phyloP scores from a whole-genome alignment of 2,329 filamentous ascomycete genomes.

The Leptodontidium sp. region DNA sequence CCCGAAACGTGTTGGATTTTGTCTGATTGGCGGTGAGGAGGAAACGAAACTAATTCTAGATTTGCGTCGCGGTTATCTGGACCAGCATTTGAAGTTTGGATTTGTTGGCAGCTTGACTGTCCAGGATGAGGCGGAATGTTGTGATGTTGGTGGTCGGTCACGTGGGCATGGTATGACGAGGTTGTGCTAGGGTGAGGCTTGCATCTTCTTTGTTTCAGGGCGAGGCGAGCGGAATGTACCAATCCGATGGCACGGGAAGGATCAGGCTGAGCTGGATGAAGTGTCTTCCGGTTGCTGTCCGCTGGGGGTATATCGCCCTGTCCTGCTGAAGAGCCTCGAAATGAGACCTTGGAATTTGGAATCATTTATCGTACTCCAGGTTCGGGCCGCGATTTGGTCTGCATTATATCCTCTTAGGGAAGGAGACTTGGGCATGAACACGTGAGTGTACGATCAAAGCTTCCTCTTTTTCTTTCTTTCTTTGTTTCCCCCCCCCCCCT shows the following conservation, averaged over 20 bases:
- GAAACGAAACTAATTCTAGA: background rate
- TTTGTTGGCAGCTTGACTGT: background rate
- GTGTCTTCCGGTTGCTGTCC: conserved; percentile 1
- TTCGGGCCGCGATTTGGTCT: too few species aligned
- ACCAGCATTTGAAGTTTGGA: background rate
- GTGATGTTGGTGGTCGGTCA: background rate
- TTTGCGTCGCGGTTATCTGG: background rate
- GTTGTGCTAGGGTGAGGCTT: background rate
- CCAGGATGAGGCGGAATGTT: background rate
- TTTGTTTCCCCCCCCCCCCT: too few species aligned
- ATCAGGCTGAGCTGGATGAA: conserved; percentile 19
- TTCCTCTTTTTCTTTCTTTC: background rate
- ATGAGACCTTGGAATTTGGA: background rate
- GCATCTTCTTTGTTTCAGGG: conserved; percentile 2
- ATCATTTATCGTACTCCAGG: background rate
- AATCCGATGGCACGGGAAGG: conserved; percentile 2
- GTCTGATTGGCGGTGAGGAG: background rate
- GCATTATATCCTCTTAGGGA: background rate
- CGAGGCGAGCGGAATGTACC: background rate
- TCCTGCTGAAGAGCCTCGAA: conserved; percentile 8
- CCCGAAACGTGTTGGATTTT: conserved; percentile 9
- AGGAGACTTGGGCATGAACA: background rate
- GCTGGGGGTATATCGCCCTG: background rate
- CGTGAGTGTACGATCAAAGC: background rate
- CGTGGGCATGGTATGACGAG: background rate